Evolutionary conservation across 1,284 basidiomycete genomes (phyloP).

Genomic region (Neolentinus lepideus): DNA sequence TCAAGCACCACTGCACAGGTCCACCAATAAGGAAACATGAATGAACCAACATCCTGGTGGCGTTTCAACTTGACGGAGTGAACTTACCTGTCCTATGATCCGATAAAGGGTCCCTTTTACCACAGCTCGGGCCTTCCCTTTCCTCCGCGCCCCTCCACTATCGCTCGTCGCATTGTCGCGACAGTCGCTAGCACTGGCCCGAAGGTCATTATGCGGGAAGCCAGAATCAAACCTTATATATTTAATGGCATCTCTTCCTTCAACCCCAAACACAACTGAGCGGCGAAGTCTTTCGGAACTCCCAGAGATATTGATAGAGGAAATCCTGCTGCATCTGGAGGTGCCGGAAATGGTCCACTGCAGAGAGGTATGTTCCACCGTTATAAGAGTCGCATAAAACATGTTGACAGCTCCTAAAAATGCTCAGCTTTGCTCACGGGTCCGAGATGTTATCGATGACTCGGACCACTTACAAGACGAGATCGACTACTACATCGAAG

Average conservation of each 20-base stretch:
- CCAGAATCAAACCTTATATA: background rate
- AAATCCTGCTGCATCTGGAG: background rate
- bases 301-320: background rate
- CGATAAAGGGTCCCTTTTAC: background rate
- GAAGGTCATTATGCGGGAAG: background rate
- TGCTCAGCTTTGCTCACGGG: background rate
- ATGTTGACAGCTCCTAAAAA: too few relatives aligned
- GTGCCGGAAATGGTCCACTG: background rate
- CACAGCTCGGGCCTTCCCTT: background rate
- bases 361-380: background rate
- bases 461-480: constrained; percentile 1
- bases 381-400: too few relatives aligned
- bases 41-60: background rate
- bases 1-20: background rate
- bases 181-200: background rate
- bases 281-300: background rate
- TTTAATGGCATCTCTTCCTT: background rate
- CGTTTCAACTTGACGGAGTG: background rate
- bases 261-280: background rate
- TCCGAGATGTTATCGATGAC: background rate
- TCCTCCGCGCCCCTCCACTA: background rate
- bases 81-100: background rate
- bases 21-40: constrained; percentile 2
- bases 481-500: constrained; percentile 1
- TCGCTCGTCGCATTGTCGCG: background rate